Conservation (phyloP, 1,284 basidiomycete species). For the Boletus semigastroideus region DNA sequence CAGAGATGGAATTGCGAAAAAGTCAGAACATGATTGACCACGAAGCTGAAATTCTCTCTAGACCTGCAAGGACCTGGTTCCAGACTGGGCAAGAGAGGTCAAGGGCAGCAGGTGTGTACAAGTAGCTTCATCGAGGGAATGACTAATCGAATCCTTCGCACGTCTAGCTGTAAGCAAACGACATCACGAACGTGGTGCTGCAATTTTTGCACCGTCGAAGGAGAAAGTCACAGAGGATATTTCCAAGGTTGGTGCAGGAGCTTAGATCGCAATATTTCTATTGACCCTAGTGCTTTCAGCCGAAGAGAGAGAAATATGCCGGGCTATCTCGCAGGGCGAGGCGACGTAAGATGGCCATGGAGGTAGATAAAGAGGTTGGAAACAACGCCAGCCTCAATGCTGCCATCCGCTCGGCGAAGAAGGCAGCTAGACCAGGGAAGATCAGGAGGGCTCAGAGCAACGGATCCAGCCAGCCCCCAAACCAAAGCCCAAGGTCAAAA, state of each 20-base stretch:
- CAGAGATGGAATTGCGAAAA: conserved; percentile 96
- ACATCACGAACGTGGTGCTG: conserved; percentile 62
- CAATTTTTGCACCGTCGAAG: conserved; percentile 33
- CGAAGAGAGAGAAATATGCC: conserved; percentile 80
- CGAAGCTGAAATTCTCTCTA: conserved; percentile 89
- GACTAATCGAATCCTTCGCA: conserved; percentile 1
- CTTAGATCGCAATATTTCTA: neutral
- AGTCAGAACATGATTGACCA: conserved; percentile 97
- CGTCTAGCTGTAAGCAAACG: conserved; percentile 67
- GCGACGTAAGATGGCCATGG: conserved; percentile 80
- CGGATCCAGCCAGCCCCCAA: conserved; percentile 11
- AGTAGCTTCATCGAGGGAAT: neutral
- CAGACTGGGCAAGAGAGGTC: conserved; percentile 86
- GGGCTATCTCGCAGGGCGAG: conserved; percentile 84
- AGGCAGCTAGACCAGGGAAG: conserved; percentile 56
- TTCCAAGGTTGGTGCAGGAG: conserved; percentile 19
- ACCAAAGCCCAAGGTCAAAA: conserved; percentile 20
- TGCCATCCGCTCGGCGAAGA: conserved; percentile 86
- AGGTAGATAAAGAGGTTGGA: conserved; percentile 69
- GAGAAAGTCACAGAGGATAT: conserved; percentile 15
- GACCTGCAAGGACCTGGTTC: conserved; percentile 98
- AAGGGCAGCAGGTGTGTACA: conserved; percentile 69
- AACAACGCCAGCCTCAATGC: conserved; percentile 60
- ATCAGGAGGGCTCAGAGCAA: conserved; percentile 34
- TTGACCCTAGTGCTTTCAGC: conserved; percentile 40